phyloP scores from a whole-genome alignment of 2,329 filamentous ascomycete genomes.

The Hypoxylon sp. region DNA sequence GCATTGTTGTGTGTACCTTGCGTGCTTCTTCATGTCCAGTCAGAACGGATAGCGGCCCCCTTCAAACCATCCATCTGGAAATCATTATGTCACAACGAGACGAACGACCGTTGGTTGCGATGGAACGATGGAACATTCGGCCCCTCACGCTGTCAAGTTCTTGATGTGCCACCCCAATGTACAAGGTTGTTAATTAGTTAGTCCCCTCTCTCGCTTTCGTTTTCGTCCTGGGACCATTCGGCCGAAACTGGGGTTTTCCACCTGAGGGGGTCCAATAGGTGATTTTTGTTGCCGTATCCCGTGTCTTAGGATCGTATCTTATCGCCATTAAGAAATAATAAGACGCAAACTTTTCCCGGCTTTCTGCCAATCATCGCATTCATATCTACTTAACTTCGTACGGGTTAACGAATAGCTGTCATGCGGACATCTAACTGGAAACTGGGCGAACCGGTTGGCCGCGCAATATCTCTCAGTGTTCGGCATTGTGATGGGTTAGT shows the following conservation, averaged over 20 bases:
- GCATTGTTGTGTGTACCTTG: conserved; percentile 23
- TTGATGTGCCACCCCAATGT: background rate
- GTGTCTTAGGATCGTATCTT: conserved; percentile 23
- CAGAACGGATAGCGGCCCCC: conserved; percentile 8
- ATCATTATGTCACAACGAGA: conserved; percentile 34
- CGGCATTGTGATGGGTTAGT: conserved; percentile 20
- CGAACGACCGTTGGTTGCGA: conserved; percentile 18
- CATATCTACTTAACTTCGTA: conserved; percentile 14
- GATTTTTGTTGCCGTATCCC: conserved; percentile 28
- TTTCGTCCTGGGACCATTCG: conserved; percentile 17
- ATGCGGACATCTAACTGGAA: conserved; percentile 6
- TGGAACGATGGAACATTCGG: conserved; percentile 33
- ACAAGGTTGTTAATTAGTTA: conserved; percentile 1
- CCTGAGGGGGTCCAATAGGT: conserved; percentile 28
- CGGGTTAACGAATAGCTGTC: conserved; percentile 24
- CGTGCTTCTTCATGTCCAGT: conserved; percentile 22
- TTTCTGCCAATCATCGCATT: conserved; percentile 5
- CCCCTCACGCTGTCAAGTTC: conserved; percentile 9
- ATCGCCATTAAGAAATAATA: conserved; percentile 24
- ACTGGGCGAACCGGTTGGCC: conserved; percentile 15
- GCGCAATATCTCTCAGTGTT: conserved; percentile 21
- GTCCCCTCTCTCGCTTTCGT: conserved; percentile 16
- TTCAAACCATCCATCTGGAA: conserved; percentile 37
- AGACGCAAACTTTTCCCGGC: conserved; percentile 8
- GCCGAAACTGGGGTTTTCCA: conserved; percentile 38